Conservation (phyloP, 176 grass and related monocot species). For the Phoenix dactylifera region DNA sequence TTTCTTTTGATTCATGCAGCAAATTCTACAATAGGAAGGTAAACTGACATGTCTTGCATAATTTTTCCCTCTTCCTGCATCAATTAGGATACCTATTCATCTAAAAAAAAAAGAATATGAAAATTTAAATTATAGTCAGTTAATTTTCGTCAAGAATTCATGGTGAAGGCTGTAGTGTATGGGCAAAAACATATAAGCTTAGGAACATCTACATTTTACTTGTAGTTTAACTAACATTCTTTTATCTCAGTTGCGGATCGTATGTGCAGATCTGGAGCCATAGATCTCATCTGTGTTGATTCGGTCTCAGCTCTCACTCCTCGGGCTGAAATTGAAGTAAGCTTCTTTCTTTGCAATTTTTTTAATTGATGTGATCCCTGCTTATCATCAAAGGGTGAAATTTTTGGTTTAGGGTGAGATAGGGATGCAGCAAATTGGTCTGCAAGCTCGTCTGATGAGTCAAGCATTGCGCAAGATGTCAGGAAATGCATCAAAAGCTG, state of each 20-base stretch:
- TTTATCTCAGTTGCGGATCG: constrained; percentile 78
- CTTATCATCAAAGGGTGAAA: background rate
- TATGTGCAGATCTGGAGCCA: constrained; percentile 96
- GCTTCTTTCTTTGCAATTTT: background rate
- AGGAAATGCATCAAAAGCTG: constrained; percentile 95
- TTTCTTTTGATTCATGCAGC: too few relatives aligned
- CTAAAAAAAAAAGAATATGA: too few relatives aligned
- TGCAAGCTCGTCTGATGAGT: constrained; percentile 97
- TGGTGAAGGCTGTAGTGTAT: too few relatives aligned
- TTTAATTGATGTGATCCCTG: background rate
- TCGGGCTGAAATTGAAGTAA: constrained; percentile 92
- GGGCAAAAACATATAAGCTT: too few relatives aligned
- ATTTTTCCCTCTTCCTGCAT: too few relatives aligned
- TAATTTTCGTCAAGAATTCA: too few relatives aligned
- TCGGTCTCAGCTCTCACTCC: constrained; percentile 96
- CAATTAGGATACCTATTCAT: too few relatives aligned
- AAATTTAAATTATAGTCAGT: too few relatives aligned
- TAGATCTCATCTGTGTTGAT: constrained; percentile 97
- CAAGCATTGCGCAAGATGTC: constrained; percentile 99
- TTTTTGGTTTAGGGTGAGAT: constrained; percentile 68
- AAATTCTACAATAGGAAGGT: too few relatives aligned
- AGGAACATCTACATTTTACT: too few relatives aligned
- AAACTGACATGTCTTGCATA: too few relatives aligned
- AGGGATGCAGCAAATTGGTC: constrained; percentile 96
- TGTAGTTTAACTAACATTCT: constrained; percentile 29